Evolutionary conservation across 83 land plant genomes (phyloP).

Genomic region (Picea engelmannii): DNA sequence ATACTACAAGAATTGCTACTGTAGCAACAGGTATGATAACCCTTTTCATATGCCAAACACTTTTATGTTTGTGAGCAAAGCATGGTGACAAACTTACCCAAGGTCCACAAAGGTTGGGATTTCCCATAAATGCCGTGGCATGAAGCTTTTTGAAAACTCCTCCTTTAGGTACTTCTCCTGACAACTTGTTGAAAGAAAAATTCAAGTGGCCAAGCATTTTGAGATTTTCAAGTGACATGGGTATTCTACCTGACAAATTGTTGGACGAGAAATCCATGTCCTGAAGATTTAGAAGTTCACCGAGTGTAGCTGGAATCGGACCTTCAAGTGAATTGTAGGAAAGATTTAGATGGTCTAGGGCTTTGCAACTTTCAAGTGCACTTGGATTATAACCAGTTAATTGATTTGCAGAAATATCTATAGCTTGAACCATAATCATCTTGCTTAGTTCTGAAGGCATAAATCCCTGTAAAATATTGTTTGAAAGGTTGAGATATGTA

Average conservation of each 20-base stretch:
- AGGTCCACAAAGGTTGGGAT: no score
- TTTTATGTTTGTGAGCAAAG: no score
- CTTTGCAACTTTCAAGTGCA: background rate
- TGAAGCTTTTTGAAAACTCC: conserved; percentile 9
- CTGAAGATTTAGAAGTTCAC: background rate
- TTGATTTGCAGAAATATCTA: no score
- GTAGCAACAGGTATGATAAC: background rate
- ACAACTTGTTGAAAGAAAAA: conserved; percentile 21
- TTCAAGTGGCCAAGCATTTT: background rate
- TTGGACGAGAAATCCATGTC: background rate
- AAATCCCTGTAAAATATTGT: no score
- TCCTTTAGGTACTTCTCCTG: conserved; percentile 14
- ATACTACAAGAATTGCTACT: background rate
- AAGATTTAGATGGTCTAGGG: background rate
- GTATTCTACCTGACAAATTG: background rate
- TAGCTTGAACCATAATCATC: no score
- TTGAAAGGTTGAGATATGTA: background rate
- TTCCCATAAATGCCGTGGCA: background rate
- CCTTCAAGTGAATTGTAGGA: background rate
- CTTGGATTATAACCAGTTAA: background rate
- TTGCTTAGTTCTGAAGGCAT: no score
- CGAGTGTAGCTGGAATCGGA: background rate
- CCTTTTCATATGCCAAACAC: no score
- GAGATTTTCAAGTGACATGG: background rate
- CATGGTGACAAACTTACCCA: no score